Percentiles rank a stretch among this genome's conserved stretches.
phyloP scores from a whole-genome alignment of 768 basidiomycete species.

The Agaricus subrufescens region DNA sequence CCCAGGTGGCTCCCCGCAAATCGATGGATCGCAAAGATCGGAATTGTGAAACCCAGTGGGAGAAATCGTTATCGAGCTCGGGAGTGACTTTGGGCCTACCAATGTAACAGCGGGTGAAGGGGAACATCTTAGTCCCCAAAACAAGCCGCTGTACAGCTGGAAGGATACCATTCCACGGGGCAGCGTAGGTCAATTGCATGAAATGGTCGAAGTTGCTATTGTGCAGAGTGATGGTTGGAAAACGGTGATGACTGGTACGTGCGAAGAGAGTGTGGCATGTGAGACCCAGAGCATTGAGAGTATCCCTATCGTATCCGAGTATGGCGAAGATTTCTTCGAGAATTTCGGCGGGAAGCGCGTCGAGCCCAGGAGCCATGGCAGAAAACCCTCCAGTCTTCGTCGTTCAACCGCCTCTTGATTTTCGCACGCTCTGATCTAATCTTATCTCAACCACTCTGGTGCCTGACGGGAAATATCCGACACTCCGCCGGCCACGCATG shows the following conservation, averaged over 20 bases:
- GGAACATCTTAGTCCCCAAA: slow-evolving; percentile 2
- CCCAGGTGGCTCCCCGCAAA: neutral
- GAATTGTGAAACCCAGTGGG: slow-evolving; percentile 1
- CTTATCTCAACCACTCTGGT: no score
- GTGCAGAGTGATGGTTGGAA: slow-evolving; percentile 5
- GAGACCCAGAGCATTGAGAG: neutral
- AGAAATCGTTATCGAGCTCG: neutral
- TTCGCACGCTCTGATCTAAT: no score
- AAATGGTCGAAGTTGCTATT: neutral
- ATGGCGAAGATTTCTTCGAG: slow-evolving; percentile 1
- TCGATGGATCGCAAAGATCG: neutral
- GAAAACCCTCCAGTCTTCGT: no score
- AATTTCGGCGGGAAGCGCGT: slow-evolving; percentile 1
- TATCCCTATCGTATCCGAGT: neutral
- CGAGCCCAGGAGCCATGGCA: neutral
- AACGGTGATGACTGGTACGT: neutral
- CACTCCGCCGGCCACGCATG: no score
- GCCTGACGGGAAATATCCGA: no score
- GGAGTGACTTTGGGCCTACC: neutral
- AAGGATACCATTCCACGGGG: slow-evolving; percentile 1
- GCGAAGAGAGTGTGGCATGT: neutral
- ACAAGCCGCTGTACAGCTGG: neutral
- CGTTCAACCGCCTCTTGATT: no score
- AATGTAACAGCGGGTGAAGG: neutral
- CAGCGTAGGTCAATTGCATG: neutral